A percentile compares a stretch with the other conserved stretches of the same genome.
These are phyloP conservation scores for Pilasporangium apinafurcum DNA, from an alignment of 352 stramenopile species.

Conservation along the genomic window DNA sequence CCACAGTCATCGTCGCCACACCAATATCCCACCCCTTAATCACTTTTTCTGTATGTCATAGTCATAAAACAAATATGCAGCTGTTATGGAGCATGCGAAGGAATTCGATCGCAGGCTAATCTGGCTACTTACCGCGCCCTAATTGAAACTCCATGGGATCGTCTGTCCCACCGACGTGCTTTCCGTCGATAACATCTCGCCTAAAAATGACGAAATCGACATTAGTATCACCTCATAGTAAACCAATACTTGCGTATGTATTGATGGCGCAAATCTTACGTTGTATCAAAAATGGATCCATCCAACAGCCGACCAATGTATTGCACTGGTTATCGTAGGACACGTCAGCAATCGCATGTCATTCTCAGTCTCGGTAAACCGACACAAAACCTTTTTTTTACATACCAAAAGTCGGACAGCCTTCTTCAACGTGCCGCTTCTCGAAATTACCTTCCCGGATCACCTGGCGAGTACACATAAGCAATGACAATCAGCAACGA, in stretches of 20 bases:
- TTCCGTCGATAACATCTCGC: slow-evolving; percentile 73
- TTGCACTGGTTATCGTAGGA: slow-evolving; percentile 34
- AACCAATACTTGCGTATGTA: too few species aligned
- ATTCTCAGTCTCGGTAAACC: not conserved
- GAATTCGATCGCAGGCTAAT: not conserved
- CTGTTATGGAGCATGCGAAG: not conserved
- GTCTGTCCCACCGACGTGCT: slow-evolving; percentile 77
- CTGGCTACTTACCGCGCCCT: slow-evolving; percentile 35
- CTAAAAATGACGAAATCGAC: slow-evolving; percentile 12
- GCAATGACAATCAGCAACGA: not conserved
- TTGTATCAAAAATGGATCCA: slow-evolving; percentile 85
- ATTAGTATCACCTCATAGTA: not conserved
- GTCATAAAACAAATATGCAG: not conserved
- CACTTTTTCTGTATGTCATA: slow-evolving; percentile 53
- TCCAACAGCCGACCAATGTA: slow-evolving; percentile 79
- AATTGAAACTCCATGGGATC: slow-evolving; percentile 84
- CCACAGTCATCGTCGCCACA: slow-evolving; percentile 70
- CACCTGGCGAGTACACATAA: slow-evolving; percentile 16
- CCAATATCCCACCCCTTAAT: slow-evolving; percentile 86
- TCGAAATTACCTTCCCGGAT: slow-evolving; percentile 44
- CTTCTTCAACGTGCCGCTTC: slow-evolving; percentile 63
- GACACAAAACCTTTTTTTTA: not conserved
- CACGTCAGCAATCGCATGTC: not conserved
- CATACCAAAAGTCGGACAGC: slow-evolving; percentile 72
- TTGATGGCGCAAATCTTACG: slow-evolving; percentile 20